phyloP scores from a whole-genome alignment of 192 early-diverging fungal genomes.

The Podila minutissima region DNA sequence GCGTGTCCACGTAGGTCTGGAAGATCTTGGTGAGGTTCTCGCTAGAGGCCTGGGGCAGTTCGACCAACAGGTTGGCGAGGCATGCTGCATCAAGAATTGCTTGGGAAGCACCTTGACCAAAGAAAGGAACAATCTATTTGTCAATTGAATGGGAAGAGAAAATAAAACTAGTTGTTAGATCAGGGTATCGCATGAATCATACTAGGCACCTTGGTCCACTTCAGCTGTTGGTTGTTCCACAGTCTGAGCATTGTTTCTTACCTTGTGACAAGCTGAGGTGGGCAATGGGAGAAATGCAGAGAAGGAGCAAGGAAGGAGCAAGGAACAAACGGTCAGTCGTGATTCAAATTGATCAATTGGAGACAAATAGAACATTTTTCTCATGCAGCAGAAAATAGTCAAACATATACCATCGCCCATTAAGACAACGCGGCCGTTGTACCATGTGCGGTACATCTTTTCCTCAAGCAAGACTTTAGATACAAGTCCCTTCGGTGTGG shows the following conservation, averaged over 20 bases:
- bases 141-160: not conserved
- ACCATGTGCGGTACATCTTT: constrained; percentile 46
- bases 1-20: constrained; percentile 31
- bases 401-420: constrained; percentile 26
- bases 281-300: not conserved
- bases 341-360: too few relatives aligned
- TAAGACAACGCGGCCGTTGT: constrained; percentile 40
- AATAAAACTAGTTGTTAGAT: not conserved
- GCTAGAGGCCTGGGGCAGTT: not conserved
- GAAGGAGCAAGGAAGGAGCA: not conserved
- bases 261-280: constrained; percentile 30
- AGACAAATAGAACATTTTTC: not conserved
- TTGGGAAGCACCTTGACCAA: constrained; percentile 47
- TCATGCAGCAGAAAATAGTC: not conserved
- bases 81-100: constrained; percentile 41
- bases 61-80: constrained; percentile 20
- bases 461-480: constrained; percentile 46
- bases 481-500: constrained; percentile 38
- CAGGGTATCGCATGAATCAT: not conserved
- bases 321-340: not conserved
- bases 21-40: constrained; percentile 13
- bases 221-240: too few relatives aligned
- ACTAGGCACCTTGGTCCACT: too few relatives aligned
- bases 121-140: constrained; percentile 44
- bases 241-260: not conserved